A percentile compares a stretch with the other conserved stretches of the same genome.
Evolutionary conservation across 352 stramenopile species (phyloP).

Genomic region (Globisporangium recalcitrans): DNA sequence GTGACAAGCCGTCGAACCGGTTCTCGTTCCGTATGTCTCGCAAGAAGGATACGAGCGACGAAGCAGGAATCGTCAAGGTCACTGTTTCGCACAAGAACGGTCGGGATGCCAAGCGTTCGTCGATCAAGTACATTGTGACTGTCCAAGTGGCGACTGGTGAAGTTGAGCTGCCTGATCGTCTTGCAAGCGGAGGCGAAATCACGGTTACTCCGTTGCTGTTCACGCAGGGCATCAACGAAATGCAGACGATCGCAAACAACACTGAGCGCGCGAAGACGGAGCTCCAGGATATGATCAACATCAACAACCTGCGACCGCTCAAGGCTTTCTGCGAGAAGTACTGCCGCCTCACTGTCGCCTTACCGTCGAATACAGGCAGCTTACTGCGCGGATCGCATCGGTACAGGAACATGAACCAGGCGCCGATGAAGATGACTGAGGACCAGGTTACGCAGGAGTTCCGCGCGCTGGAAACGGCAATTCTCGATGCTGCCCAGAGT

Average conservation of each 20-base stretch:
- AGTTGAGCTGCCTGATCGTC: constrained; percentile 66
- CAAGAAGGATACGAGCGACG: constrained; percentile 69
- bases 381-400: constrained; percentile 26
- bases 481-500: constrained; percentile 77
- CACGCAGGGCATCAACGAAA: constrained; percentile 93
- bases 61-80: constrained; percentile 76
- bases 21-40: constrained; percentile 86
- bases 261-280: constrained; percentile 85
- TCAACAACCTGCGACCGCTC: constrained; percentile 75
- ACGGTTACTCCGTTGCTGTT: constrained; percentile 81
- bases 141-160: constrained; percentile 73
- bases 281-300: constrained; percentile 88
- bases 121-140: constrained; percentile 82
- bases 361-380: constrained; percentile 35
- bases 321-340: constrained; percentile 87
- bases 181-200: constrained; percentile 70
- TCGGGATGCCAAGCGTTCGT: constrained; percentile 41
- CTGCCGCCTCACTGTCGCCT: constrained; percentile 46
- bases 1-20: constrained; percentile 78
- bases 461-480: constrained; percentile 48
- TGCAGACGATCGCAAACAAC: constrained; percentile 93
- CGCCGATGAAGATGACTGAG: constrained; percentile 54
- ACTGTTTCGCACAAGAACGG: constrained; percentile 57
- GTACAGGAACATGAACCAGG: constrained; percentile 51
- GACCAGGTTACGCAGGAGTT: constrained; percentile 72